These are phyloP conservation scores for Scedosporium minutisporum DNA, from an alignment of 2,329 filamentous ascomycete species.

Conservation along the genomic window DNA sequence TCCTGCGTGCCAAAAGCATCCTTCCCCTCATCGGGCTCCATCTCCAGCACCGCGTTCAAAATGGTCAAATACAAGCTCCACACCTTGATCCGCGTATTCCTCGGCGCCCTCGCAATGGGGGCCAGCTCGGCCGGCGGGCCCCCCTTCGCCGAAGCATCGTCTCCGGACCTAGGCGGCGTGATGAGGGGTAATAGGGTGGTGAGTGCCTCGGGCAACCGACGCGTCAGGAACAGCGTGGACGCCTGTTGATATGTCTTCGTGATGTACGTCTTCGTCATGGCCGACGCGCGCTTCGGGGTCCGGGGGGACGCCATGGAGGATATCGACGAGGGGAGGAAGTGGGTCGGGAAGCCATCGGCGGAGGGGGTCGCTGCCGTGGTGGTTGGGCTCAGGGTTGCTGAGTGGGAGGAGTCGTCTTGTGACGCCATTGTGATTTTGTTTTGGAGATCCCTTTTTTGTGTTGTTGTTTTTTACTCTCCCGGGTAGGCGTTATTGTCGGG, in stretches of 20 bases:
- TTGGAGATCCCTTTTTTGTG: neutral
- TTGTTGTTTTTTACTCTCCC: neutral
- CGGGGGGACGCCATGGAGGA: conserved; percentile 57
- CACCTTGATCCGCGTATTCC: conserved; percentile 81
- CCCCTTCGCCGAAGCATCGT: conserved; percentile 16
- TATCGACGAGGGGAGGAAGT: conserved; percentile 53
- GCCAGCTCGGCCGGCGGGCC: conserved; percentile 42
- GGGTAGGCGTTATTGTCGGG: neutral
- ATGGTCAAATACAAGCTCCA: conserved; percentile 96
- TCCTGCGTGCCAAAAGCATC: conserved; percentile 74
- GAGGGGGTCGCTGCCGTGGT: conserved; percentile 18
- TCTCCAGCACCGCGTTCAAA: conserved; percentile 79
- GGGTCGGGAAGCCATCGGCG: conserved; percentile 37
- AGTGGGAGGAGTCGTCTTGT: conserved; percentile 26
- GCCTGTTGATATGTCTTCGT: conserved; percentile 92
- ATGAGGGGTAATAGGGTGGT: conserved; percentile 79
- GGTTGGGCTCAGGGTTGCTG: conserved; percentile 35
- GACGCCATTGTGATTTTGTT: conserved; percentile 29
- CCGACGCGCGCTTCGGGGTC: conserved; percentile 52
- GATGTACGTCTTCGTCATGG: conserved; percentile 83
- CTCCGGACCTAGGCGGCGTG: conserved; percentile 40
- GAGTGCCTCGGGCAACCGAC: conserved; percentile 80
- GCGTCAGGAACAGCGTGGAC: conserved; percentile 88
- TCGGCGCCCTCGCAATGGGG: conserved; percentile 69
- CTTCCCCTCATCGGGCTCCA: conserved; percentile 85